Percentiles rank a stretch among this genome's conserved stretches.
These are phyloP conservation scores for Colletotrichum truncatum DNA, from an alignment of 2,329 filamentous ascomycete species.

Conservation along the genomic window DNA sequence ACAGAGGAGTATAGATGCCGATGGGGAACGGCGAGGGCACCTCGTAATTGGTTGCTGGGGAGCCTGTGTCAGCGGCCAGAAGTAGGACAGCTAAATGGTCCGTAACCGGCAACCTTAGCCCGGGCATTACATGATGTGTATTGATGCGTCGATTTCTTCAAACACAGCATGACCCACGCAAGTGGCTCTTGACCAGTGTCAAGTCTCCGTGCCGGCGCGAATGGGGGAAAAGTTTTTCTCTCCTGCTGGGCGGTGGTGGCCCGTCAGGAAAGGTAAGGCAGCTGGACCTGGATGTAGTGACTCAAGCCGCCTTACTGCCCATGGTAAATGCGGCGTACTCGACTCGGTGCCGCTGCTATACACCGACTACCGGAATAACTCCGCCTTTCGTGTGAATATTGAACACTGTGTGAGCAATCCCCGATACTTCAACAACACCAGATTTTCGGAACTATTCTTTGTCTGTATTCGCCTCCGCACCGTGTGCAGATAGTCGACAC, in stretches of 20 bases:
- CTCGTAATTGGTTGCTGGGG: background rate
- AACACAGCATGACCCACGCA: background rate
- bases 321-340: background rate
- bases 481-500: background rate
- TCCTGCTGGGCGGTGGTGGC: too few relatives aligned
- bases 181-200: background rate
- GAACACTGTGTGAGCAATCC: background rate
- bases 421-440: background rate
- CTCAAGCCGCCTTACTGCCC: too few relatives aligned
- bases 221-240: slow-evolving; percentile 4
- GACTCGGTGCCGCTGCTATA: background rate
- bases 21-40: too few relatives aligned
- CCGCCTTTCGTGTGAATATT: background rate
- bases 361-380: slow-evolving; percentile 16
- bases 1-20: too few relatives aligned
- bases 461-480: background rate
- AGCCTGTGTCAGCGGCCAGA: background rate
- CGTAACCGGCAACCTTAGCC: slow-evolving; percentile 5
- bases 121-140: background rate
- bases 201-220: background rate
- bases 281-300: too few relatives aligned
- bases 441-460: background rate
- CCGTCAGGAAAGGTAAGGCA: too few relatives aligned
- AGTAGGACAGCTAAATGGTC: background rate
- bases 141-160: slow-evolving; percentile 15